Evolutionary conservation across 2,329 filamentous ascomycete species (phyloP).

Genomic region (Talaromyces sp.): DNA sequence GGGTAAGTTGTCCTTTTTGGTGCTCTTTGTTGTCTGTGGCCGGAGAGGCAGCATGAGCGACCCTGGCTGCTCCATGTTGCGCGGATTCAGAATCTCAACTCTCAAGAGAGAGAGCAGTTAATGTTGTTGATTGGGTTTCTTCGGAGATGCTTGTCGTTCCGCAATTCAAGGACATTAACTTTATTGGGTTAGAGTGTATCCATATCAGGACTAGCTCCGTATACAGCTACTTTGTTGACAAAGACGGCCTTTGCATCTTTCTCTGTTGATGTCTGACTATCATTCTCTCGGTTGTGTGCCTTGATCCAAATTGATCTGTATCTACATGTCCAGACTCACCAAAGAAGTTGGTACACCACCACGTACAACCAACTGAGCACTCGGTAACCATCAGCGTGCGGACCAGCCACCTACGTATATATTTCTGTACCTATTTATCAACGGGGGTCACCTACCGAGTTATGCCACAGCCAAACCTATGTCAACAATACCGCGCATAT

Average conservation of each 20-base stretch:
- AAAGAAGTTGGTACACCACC: too few species aligned
- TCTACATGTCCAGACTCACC: too few species aligned
- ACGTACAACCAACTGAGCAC: too few species aligned
- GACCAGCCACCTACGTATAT: too few species aligned
- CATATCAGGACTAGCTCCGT: background rate
- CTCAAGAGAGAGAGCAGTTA: background rate
- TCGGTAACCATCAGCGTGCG: too few species aligned
- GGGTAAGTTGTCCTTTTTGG: slow-evolving; percentile 58
- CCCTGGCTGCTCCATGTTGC: slow-evolving; percentile 24
- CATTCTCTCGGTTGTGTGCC: too few species aligned
- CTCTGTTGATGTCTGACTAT: too few species aligned
- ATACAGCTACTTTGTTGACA: background rate
- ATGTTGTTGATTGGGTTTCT: background rate
- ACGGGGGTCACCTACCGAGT: too few species aligned
- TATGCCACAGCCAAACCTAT: too few species aligned
- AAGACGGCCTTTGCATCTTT: background rate
- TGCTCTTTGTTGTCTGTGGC: slow-evolving; percentile 44
- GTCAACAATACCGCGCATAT: too few species aligned
- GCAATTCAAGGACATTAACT: background rate
- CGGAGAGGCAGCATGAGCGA: slow-evolving; percentile 56
- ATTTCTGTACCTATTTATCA: too few species aligned
- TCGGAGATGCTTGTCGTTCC: background rate
- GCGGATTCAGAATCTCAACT: background rate
- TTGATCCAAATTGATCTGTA: too few species aligned
- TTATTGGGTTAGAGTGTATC: background rate